Evolutionary conservation across 768 basidiomycete species (phyloP).

Genomic region (Kwoniella mangroviensis): DNA sequence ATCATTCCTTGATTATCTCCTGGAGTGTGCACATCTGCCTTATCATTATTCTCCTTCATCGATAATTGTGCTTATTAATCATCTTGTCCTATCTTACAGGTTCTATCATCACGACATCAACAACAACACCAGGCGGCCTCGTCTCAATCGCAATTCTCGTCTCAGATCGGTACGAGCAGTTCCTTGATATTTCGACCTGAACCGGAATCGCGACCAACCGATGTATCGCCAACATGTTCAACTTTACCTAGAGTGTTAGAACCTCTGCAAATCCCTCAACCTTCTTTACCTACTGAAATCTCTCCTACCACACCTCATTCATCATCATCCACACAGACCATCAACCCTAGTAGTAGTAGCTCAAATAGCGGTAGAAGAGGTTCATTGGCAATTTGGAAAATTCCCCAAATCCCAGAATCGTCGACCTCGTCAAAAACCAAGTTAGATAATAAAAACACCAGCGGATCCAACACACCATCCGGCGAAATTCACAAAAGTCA

Average conservation of each 20-base stretch:
- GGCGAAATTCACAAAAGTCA: not conserved
- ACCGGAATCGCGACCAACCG: conserved; percentile 2
- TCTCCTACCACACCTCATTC: not conserved
- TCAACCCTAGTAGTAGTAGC: too few relatives aligned
- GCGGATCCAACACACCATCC: not conserved
- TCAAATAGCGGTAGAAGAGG: conserved; percentile 7
- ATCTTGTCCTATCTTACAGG: not conserved
- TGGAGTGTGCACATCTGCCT: too few relatives aligned
- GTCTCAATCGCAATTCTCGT: conserved; percentile 22
- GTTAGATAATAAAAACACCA: not conserved
- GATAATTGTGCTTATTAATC: not conserved
- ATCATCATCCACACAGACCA: not conserved
- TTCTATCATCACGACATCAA: not conserved
- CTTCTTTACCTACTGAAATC: conserved; percentile 1
- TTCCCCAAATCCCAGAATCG: not conserved
- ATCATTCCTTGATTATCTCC: not conserved
- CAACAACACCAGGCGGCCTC: conserved; percentile 6
- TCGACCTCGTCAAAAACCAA: not conserved
- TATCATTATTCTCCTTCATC: not conserved
- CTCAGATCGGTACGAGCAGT: not conserved
- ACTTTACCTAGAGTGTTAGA: conserved; percentile 10
- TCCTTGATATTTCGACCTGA: conserved; percentile 14
- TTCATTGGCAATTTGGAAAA: conserved; percentile 10
- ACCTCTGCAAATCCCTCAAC: conserved; percentile 18
- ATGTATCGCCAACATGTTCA: conserved; percentile 22